Percentiles rank a stretch among this genome's conserved stretches.
phyloP scores from a whole-genome alignment of 352 stramenopile species.

The Bremia lactucae region DNA sequence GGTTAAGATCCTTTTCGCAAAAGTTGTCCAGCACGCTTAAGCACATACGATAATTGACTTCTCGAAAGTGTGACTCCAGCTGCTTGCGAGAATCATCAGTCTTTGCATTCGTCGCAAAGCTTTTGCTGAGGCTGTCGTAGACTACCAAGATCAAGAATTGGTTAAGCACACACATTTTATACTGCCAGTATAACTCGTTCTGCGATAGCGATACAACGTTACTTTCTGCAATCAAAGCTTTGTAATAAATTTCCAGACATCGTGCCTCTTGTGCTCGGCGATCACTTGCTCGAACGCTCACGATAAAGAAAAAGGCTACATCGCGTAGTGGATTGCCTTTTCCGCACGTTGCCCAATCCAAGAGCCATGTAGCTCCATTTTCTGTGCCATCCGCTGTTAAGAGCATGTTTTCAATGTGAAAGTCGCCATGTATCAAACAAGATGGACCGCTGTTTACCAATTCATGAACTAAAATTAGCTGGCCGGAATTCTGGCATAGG shows the following conservation, averaged over 20 bases:
- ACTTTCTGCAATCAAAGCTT: slow-evolving; percentile 16
- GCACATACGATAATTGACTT: slow-evolving; percentile 60
- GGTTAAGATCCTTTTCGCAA: slow-evolving; percentile 17
- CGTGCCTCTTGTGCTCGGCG: slow-evolving; percentile 28
- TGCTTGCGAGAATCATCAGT: slow-evolving; percentile 46
- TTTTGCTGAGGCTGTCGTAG: slow-evolving; percentile 71
- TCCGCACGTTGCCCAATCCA: slow-evolving; percentile 77
- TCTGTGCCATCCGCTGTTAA: slow-evolving; percentile 22
- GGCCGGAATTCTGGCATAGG: slow-evolving; percentile 29
- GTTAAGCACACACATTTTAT: slow-evolving; percentile 62
- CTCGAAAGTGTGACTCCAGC: slow-evolving; percentile 53
- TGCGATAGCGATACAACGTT: slow-evolving; percentile 16
- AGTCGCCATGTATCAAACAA: slow-evolving; percentile 72
- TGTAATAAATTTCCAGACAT: slow-evolving; percentile 35
- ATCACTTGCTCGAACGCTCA: slow-evolving; percentile 45
- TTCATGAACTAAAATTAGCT: slow-evolving; percentile 37
- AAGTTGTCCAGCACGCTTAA: slow-evolving; percentile 55
- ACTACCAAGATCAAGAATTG: slow-evolving; percentile 78
- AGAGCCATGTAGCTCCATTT: slow-evolving; percentile 39
- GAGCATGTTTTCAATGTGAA: slow-evolving; percentile 72
- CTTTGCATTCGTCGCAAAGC: slow-evolving; percentile 61
- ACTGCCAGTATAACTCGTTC: slow-evolving; percentile 37
- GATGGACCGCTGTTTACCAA: slow-evolving; percentile 37
- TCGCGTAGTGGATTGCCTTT: slow-evolving; percentile 67
- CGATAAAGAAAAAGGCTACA: slow-evolving; percentile 76